These are phyloP conservation scores for Pythium insidiosum DNA, from an alignment of 352 stramenopile species.

Conservation along the genomic window DNA sequence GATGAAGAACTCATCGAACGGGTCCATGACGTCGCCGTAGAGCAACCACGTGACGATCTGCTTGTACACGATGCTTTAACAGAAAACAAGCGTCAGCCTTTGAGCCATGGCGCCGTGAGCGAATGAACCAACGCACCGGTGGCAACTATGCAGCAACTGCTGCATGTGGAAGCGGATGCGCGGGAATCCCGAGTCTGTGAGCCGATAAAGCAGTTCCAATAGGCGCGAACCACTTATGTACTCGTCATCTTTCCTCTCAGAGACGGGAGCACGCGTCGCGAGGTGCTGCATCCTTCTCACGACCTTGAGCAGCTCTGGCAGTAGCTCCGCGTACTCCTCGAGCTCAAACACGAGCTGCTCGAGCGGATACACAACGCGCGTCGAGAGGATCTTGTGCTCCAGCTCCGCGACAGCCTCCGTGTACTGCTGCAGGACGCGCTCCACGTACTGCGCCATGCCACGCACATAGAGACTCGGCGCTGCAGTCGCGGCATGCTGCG, in stretches of 20 bases:
- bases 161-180: conserved; percentile 45
- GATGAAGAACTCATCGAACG: conserved; percentile 74
- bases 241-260: too few relatives aligned
- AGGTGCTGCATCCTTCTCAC: conserved; percentile 24
- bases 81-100: not conserved
- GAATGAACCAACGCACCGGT: too few relatives aligned
- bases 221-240: conserved; percentile 29
- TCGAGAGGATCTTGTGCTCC: conserved; percentile 42
- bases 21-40: conserved; percentile 60
- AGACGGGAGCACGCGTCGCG: too few relatives aligned
- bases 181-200: conserved; percentile 46
- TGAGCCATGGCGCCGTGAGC: too few relatives aligned
- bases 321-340: conserved; percentile 45
- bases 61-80: conserved; percentile 52
- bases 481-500: conserved; percentile 7
- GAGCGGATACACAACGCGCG: conserved; percentile 38
- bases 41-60: conserved; percentile 83
- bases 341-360: conserved; percentile 63
- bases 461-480: conserved; percentile 54
- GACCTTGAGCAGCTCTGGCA: conserved; percentile 52
- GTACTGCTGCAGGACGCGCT: conserved; percentile 44
- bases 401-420: conserved; percentile 37
- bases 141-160: conserved; percentile 36
- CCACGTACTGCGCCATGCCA: conserved; percentile 44
- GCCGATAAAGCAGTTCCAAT: conserved; percentile 32